These are phyloP conservation scores for Monocercomonoides exilis DNA, from an alignment of 78 protist species.

Conservation along the genomic window DNA sequence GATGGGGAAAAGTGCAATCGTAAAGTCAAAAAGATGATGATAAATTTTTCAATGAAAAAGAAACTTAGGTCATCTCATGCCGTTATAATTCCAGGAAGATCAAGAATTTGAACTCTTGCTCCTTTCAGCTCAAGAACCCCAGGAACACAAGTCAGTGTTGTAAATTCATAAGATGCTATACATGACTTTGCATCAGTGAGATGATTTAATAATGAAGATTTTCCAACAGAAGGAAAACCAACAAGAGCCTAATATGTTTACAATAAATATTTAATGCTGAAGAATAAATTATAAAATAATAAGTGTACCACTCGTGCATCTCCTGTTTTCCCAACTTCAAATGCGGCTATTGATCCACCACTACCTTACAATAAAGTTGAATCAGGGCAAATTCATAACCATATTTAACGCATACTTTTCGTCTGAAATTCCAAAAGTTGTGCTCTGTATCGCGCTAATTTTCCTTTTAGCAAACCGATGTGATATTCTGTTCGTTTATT, in stretches of 20 bases:
- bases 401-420: neutral
- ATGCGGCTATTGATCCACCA: slow-evolving; percentile 42
- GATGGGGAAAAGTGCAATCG: no score
- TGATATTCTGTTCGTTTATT: slow-evolving; percentile 63
- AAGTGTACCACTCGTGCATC: slow-evolving; percentile 48
- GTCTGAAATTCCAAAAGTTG: slow-evolving; percentile 29
- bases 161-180: slow-evolving; percentile 70
- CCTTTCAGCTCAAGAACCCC: slow-evolving; percentile 37
- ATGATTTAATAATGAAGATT: slow-evolving; percentile 33
- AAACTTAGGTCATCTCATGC: no score
- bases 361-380: neutral
- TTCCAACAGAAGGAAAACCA: slow-evolving; percentile 78
- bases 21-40: no score
- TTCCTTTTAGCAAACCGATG: slow-evolving; percentile 45
- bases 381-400: neutral
- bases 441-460: slow-evolving; percentile 39
- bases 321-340: slow-evolving; percentile 66
- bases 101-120: slow-evolving; percentile 51
- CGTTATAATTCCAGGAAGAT: slow-evolving; percentile 80
- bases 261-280: no score
- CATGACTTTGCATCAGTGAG: slow-evolving; percentile 62
- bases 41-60: no score
- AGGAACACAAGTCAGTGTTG: slow-evolving; percentile 78
- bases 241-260: slow-evolving; percentile 62
- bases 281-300: neutral